Evolutionary conservation across 306 rosid genomes (phyloP).

Genomic region (Castanea sativa): DNA sequence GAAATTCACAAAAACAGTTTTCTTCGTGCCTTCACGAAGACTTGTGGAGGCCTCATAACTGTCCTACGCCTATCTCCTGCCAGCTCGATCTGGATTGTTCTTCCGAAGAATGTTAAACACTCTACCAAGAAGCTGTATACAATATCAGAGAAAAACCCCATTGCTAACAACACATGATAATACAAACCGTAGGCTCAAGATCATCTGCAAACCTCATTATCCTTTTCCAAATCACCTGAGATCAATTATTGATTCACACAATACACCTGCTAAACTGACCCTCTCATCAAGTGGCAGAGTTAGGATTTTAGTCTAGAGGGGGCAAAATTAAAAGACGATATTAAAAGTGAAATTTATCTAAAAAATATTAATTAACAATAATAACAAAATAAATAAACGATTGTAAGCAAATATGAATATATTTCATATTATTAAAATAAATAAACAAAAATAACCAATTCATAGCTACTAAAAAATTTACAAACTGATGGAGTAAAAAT

Average conservation of each 20-base stretch:
- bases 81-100: slow-evolving; percentile 60
- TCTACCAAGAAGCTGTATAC: slow-evolving; percentile 56
- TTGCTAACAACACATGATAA: neutral
- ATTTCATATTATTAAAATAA: too few relatives aligned
- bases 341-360: too few relatives aligned
- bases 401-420: too few relatives aligned
- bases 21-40: slow-evolving; percentile 63
- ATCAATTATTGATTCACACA: neutral
- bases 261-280: neutral
- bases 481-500: too few relatives aligned
- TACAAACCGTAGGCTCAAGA: neutral
- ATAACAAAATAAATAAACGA: too few relatives aligned
- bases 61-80: slow-evolving; percentile 62
- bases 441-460: too few relatives aligned
- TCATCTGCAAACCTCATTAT: neutral
- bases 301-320: too few relatives aligned
- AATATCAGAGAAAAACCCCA: neutral
- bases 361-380: too few relatives aligned
- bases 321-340: too few relatives aligned
- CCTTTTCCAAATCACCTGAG: neutral
- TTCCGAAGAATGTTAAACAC: slow-evolving; percentile 54
- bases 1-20: slow-evolving; percentile 60
- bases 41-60: slow-evolving; percentile 69
- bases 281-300: too few relatives aligned
- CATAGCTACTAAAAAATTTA: too few relatives aligned